Conservation (phyloP, 1,284 basidiomycete genomes). For the Moesziomyces parantarcticus region DNA sequence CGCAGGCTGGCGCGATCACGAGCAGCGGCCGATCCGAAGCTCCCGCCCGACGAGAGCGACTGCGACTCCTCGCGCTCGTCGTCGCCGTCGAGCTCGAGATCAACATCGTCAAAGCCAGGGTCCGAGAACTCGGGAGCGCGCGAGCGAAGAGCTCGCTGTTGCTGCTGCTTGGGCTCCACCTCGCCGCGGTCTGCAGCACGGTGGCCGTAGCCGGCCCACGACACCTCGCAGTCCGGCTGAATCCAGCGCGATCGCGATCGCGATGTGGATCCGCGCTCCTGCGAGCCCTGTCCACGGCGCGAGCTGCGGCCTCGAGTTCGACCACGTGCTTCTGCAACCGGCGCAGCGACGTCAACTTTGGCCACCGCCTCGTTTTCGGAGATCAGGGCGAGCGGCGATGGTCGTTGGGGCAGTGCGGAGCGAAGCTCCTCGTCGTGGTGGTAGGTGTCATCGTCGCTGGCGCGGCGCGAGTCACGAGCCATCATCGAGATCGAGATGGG, state of each 20-base stretch:
- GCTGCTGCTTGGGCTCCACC: conserved; percentile 12
- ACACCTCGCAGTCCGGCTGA: conserved; percentile 37
- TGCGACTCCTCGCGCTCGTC: conserved; percentile 35
- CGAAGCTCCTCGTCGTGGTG: conserved; percentile 43
- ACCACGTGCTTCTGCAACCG: conserved; percentile 14
- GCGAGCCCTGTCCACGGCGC: conserved; percentile 33
- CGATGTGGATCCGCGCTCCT: conserved; percentile 34
- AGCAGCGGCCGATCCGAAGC: conserved; percentile 15
- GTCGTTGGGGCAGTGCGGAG: conserved; percentile 34
- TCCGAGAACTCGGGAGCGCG: conserved; percentile 26
- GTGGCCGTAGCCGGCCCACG: conserved; percentile 50
- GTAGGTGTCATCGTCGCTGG: conserved; percentile 27
- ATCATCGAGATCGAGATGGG: conserved; percentile 41
- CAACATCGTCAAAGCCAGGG: conserved; percentile 56
- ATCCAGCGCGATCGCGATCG: conserved; percentile 32
- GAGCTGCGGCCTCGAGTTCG: conserved; percentile 31
- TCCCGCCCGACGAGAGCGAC: conserved; percentile 33
- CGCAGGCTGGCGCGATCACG: conserved; percentile 24
- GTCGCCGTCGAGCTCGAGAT: conserved; percentile 55
- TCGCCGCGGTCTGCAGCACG: conserved; percentile 29
- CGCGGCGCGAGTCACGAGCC: conserved; percentile 18
- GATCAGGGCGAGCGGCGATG: conserved; percentile 30
- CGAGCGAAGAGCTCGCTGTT: conserved; percentile 11
- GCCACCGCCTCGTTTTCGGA: conserved; percentile 20
- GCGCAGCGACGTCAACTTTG: background rate